Base-by-base conservation (phyloP, 306 rosid species). In the Spatholobus suberectus region DNA sequence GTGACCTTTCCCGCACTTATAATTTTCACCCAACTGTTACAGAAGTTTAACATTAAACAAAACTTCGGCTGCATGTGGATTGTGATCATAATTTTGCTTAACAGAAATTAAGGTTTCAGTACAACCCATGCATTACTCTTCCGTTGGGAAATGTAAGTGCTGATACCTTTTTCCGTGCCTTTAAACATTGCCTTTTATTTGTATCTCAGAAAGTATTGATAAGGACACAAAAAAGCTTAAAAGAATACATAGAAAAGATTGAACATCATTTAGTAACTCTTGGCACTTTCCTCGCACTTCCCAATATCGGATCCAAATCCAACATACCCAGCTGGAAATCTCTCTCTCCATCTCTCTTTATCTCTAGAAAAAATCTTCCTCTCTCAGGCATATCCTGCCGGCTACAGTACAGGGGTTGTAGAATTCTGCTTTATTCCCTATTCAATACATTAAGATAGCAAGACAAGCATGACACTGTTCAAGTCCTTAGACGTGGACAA, bases 241-340 rank as follows among this genome's bases (percentile, higher is more conserved):
- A 70, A 71, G 43, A 66, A 77, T 47, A 49, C 34, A 67, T 59
- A 74, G 75, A 37, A 78, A 78, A 78, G 78, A 35, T 40, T 17
- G 29, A 57, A 86, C 63, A 51, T 67, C 74, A 83, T 71, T 54
- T 27, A 61, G 13, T 5, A 76, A 67, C 61, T 75, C 58, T 75
- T 55, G 71, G 54, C 83, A 75, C 83, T 70, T 80, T 79, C 77
- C 73, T 80, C 47, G 18, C 69, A 40, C 66, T 83, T 44, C 20
- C 23, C 76, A 63, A 49, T 74, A 13, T 32, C 70, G 9, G 21
- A n/a, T 58, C 68, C 21, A 61, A 68, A n/a, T 58, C 68, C 21
- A 61, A 68, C 32, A 34, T 26, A 55, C 55, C 70, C 51, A 83
- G 63, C 17, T 78, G 80, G 76, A 61, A 34, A 76, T 34, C 21